Percentiles rank a stretch among this genome's conserved stretches.
Conservation (phyloP, 805 yeast species). For the Ogataea chonburiensis region DNA sequence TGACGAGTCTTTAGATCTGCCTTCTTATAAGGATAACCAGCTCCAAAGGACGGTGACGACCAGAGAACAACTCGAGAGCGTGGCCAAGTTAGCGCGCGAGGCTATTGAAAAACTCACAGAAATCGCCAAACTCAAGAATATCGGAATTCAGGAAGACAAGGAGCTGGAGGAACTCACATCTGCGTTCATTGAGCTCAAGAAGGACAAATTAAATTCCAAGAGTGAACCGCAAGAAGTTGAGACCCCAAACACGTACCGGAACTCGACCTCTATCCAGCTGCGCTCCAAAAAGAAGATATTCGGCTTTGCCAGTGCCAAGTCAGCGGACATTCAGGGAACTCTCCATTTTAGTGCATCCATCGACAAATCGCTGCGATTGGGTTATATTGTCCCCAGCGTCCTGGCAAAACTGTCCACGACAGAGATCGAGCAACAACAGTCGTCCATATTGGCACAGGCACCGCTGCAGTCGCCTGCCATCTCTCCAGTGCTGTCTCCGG, state of each 20-base stretch:
- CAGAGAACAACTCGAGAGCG: conserved; percentile 15
- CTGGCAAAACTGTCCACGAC: conserved; percentile 18
- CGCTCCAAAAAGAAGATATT: conserved; percentile 19
- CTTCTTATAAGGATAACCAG: conserved; percentile 14
- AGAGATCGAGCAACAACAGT: conserved; percentile 4
- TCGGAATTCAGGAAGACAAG: conserved; percentile 22
- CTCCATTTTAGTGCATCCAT: conserved; percentile 10
- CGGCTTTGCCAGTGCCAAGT: conserved; percentile 16
- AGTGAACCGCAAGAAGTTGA: conserved; percentile 2
- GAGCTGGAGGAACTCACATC: conserved; percentile 21
- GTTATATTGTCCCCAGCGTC: conserved; percentile 21
- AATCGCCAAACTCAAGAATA: conserved; percentile 15
- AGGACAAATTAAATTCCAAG: conserved; percentile 4
- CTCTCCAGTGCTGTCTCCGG: conserved; percentile 18
- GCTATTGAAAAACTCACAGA: conserved; percentile 15
- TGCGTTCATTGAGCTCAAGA: conserved; percentile 17
- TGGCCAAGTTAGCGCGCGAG: conserved; percentile 18
- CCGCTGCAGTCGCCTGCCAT: conserved; percentile 13
- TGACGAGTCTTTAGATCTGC: conserved; percentile 19
- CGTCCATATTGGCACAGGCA: conserved; percentile 9
- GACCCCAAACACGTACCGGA: conserved; percentile 1
- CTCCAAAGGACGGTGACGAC: conserved; percentile 7
- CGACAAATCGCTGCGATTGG: conserved; percentile 11
- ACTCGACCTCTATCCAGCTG: conserved; percentile 9
- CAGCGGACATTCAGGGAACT: conserved; percentile 15